These are phyloP conservation scores for Xylogone sp. DNA, from an alignment of 2,329 filamentous ascomycete species.

Conservation along the genomic window DNA sequence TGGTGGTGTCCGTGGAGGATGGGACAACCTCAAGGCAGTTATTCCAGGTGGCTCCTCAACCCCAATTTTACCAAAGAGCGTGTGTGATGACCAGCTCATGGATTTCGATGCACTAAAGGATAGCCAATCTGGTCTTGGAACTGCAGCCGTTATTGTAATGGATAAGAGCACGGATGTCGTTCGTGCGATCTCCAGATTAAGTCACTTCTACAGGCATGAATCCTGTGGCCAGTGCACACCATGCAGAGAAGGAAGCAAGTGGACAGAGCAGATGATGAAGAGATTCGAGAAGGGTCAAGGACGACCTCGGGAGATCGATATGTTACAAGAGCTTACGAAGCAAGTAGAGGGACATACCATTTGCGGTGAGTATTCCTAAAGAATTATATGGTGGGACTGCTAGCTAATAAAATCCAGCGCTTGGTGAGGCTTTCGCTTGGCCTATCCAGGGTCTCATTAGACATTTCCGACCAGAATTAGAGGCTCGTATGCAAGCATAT, in stretches of 20 bases:
- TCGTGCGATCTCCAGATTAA: constrained; percentile 85
- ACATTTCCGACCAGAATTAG: constrained; percentile 94
- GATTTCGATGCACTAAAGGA: constrained; percentile 99
- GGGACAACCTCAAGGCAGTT: constrained; percentile 94
- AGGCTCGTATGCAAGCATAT: constrained; percentile 83
- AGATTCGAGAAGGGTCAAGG: constrained; percentile 91
- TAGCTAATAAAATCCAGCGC: constrained; percentile 45
- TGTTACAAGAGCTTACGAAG: constrained; percentile 98
- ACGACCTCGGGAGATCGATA: constrained; percentile 91
- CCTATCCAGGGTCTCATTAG: constrained; percentile 96
- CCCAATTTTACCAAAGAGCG: constrained; percentile 82
- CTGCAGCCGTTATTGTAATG: constrained; percentile 97
- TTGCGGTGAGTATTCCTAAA: constrained; percentile 62
- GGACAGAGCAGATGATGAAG: constrained; percentile 98
- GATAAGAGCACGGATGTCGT: constrained; percentile 97
- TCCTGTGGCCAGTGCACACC: constrained; percentile 98
- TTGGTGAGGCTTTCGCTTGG: constrained; percentile 98
- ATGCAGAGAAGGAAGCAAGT: constrained; percentile 98
- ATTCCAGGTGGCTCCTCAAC: constrained; percentile 97
- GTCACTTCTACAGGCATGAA: constrained; percentile 98
- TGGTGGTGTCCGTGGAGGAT: constrained; percentile 91
- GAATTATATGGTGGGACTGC: neutral
- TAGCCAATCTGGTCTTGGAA: constrained; percentile 93
- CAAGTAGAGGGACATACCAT: constrained; percentile 99
- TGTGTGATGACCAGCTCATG: constrained; percentile 97